Evolutionary conservation across 306 rosid genomes (phyloP).

Genomic region (Aeschynomene evenia): DNA sequence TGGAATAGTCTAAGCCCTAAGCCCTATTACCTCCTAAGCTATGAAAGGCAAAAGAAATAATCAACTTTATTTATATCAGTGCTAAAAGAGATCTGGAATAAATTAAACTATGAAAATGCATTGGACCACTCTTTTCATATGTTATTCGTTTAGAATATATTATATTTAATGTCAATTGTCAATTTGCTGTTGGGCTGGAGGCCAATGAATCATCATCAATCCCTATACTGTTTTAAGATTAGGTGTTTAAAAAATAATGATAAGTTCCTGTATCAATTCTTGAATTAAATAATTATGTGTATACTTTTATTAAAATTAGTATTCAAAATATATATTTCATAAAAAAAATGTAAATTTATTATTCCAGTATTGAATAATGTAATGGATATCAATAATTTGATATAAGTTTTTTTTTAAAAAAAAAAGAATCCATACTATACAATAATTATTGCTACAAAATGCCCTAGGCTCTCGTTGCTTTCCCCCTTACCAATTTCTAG

Average conservation of each 20-base stretch:
- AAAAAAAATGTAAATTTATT: no score
- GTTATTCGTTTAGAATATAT: background rate
- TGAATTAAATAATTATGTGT: no score
- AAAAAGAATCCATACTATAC: background rate
- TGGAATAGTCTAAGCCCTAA: no score
- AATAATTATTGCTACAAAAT: background rate
- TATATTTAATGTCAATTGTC: background rate
- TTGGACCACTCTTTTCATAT: background rate
- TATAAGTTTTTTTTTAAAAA: no score
- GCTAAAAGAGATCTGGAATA: background rate
- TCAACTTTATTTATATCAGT: background rate
- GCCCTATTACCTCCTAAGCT: background rate
- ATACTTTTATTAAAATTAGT: no score
- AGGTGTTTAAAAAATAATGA: no score
- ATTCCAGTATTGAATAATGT: no score
- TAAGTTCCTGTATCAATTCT: no score
- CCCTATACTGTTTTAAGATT: background rate
- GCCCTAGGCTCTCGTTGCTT: background rate
- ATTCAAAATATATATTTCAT: no score
- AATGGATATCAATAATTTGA: no score
- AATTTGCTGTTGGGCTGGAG: conserved; percentile 14
- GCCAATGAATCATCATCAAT: background rate
- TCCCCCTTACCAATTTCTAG: background rate
- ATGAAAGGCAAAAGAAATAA: background rate
- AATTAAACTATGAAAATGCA: background rate